Conservation (phyloP, 2,329 filamentous ascomycete species). For the Leptosphaerulina australis region DNA sequence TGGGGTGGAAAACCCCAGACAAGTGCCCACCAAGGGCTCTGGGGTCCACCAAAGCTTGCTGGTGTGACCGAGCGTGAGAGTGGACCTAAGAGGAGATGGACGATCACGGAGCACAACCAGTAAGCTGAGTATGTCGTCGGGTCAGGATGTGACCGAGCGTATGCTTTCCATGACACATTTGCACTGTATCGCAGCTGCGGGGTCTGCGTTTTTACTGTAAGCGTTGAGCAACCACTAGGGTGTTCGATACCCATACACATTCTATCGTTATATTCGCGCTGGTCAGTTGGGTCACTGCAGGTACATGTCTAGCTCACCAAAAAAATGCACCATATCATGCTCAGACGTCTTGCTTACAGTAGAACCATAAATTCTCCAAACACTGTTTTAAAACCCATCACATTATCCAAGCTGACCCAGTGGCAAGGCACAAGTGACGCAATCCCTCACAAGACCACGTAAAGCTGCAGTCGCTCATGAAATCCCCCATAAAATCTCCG, state of each 20-base stretch:
- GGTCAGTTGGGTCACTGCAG: conserved; percentile 10
- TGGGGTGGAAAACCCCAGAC: conserved; percentile 33
- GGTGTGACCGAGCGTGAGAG: conserved; percentile 46
- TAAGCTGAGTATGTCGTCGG: not conserved
- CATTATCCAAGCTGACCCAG: conserved; percentile 1
- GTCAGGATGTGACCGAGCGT: not conserved
- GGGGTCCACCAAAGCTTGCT: conserved; percentile 49
- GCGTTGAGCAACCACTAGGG: conserved; percentile 9
- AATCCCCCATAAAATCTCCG: not conserved
- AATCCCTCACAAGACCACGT: conserved; percentile 12
- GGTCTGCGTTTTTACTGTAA: conserved; percentile 3
- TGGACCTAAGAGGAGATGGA: conserved; percentile 54
- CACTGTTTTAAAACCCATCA: not conserved
- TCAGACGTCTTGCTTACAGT: not conserved
- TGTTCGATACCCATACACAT: not conserved
- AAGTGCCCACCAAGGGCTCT: conserved; percentile 47
- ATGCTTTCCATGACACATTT: not conserved
- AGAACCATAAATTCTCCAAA: conserved; percentile 1
- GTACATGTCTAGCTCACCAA: conserved; percentile 13
- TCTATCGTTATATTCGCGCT: not conserved
- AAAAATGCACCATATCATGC: not conserved
- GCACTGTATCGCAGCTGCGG: not conserved
- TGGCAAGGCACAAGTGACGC: conserved; percentile 12
- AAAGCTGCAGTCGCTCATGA: not conserved
- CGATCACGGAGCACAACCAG: conserved; percentile 46